These are phyloP conservation scores for Alternaria arborescens DNA, from an alignment of 2,329 filamentous ascomycete genomes.

Conservation along the genomic window DNA sequence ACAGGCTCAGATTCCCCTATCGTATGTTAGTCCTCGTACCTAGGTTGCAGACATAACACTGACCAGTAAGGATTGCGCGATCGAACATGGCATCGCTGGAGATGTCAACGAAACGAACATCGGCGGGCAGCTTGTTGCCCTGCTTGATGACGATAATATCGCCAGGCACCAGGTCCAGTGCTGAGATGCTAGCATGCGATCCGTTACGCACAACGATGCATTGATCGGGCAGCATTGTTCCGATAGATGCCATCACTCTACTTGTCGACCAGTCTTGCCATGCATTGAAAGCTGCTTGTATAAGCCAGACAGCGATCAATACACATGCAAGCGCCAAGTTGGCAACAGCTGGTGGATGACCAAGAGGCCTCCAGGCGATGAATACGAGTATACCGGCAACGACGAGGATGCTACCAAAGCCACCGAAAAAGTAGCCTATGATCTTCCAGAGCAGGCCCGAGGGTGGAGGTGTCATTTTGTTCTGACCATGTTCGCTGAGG, in stretches of 20 bases:
- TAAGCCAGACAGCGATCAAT: conserved; percentile 72
- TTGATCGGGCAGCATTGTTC: conserved; percentile 78
- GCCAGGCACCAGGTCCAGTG: conserved; percentile 73
- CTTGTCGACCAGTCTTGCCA: conserved; percentile 76
- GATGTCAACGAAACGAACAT: conserved; percentile 73
- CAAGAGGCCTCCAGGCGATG: conserved; percentile 78
- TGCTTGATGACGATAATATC: conserved; percentile 74
- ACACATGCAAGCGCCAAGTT: conserved; percentile 79
- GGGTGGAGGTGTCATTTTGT: conserved; percentile 71
- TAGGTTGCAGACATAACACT: neutral
- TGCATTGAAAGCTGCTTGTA: conserved; percentile 66
- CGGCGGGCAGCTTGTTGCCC: conserved; percentile 77
- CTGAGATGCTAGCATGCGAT: conserved; percentile 58
- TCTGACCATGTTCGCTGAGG: conserved; percentile 69
- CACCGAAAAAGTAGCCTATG: conserved; percentile 77
- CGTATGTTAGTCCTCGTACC: conserved; percentile 16
- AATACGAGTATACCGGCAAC: conserved; percentile 76
- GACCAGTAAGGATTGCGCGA: conserved; percentile 74
- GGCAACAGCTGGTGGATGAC: conserved; percentile 73
- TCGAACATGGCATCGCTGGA: conserved; percentile 77
- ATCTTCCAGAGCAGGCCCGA: conserved; percentile 67
- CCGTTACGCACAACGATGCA: conserved; percentile 72
- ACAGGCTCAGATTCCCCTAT: conserved; percentile 72
- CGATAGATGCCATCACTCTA: conserved; percentile 80
- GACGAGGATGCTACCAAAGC: conserved; percentile 77